These are phyloP conservation scores for Cadophora sp. DNA, from an alignment of 2,329 filamentous ascomycete genomes.

Conservation along the genomic window DNA sequence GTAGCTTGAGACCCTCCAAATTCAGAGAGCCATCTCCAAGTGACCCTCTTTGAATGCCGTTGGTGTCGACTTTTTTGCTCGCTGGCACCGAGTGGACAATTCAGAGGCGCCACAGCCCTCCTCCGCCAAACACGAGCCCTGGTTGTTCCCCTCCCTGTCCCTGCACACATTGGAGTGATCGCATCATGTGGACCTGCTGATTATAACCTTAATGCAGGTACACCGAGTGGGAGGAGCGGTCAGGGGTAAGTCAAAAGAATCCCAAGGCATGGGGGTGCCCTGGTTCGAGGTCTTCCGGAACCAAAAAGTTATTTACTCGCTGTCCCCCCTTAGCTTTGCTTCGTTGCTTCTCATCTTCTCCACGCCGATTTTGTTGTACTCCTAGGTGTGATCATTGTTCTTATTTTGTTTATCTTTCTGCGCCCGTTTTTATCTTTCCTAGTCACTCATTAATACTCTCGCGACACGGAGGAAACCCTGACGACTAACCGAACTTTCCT, in stretches of 20 bases:
- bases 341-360: slow-evolving; percentile 1
- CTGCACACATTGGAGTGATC: neutral
- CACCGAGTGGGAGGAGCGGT: neutral
- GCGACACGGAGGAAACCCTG: neutral
- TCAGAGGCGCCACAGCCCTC: neutral
- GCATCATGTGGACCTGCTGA: slow-evolving; percentile 5
- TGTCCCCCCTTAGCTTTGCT: neutral
- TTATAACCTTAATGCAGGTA: slow-evolving; percentile 2
- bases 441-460: neutral
- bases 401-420: neutral
- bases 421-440: neutral
- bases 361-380: neutral
- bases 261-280: neutral
- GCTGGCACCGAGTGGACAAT: neutral
- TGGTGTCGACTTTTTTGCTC: neutral
- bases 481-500: neutral
- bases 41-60: neutral
- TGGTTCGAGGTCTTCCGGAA: neutral
- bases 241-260: neutral
- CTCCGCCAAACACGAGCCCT: neutral
- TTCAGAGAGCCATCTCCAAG: neutral
- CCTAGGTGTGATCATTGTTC: neutral
- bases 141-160: neutral
- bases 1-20: neutral
- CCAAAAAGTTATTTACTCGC: neutral